phyloP scores from a whole-genome alignment of 495 filamentous ascomycete genomes.

The Aspergillus bridgeri region DNA sequence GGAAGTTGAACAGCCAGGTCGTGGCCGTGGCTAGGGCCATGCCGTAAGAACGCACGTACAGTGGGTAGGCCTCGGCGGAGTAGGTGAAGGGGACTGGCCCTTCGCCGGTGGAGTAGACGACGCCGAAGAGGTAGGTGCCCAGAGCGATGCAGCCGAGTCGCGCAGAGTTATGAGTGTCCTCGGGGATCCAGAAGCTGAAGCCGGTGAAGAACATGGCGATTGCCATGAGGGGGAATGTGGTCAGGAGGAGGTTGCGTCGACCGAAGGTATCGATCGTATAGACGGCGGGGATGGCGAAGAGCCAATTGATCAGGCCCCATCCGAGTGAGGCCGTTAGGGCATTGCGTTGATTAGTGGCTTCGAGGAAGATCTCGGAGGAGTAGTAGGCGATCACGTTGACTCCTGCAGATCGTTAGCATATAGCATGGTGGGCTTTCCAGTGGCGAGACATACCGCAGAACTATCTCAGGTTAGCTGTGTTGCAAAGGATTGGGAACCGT shows the following conservation, averaged over 20 bases:
- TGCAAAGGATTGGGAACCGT: neutral
- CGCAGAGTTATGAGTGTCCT: conserved; percentile 24
- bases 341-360: conserved; percentile 34
- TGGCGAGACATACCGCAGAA: conserved; percentile 39
- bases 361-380: conserved; percentile 52
- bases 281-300: conserved; percentile 64
- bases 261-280: conserved; percentile 67
- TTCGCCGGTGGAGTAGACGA: conserved; percentile 54
- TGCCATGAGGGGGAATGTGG: conserved; percentile 61
- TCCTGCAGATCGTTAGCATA: conserved; percentile 33
- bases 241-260: conserved; percentile 56
- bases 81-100: conserved; percentile 58
- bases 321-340: conserved; percentile 58
- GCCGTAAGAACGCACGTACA: conserved; percentile 62
- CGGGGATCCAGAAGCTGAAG: conserved; percentile 54
- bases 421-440: neutral
- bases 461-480: neutral
- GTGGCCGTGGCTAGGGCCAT: conserved; percentile 61
- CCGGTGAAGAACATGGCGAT: conserved; percentile 56
- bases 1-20: conserved; percentile 49
- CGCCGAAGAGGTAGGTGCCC: conserved; percentile 50
- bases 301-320: conserved; percentile 62
- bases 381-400: conserved; percentile 55
- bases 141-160: conserved; percentile 45
- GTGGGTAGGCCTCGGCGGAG: conserved; percentile 56